These are phyloP conservation scores for Solanum chacoense DNA, from an alignment of 305 asterid species.

Conservation along the genomic window DNA sequence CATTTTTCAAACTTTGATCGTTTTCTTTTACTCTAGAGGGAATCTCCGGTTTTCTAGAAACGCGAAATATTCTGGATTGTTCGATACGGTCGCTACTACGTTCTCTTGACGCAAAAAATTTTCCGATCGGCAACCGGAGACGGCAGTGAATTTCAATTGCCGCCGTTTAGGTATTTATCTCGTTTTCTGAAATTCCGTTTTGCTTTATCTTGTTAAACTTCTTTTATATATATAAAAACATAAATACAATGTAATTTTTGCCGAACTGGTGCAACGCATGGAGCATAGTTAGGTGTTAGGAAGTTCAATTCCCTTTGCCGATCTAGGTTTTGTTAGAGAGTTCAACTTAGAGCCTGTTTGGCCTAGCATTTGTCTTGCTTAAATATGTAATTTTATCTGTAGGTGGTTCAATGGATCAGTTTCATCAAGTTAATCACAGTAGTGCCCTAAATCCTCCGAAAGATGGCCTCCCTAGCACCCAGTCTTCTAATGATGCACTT, in stretches of 20 bases:
- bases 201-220: background rate
- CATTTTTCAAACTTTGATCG: background rate
- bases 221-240: background rate
- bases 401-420: constrained; percentile 1
- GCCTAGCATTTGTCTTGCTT: background rate
- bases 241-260: background rate
- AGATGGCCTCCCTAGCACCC: background rate
- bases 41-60: background rate
- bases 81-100: background rate
- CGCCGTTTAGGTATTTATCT: background rate
- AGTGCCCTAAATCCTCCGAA: constrained; percentile 10
- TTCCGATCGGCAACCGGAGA: background rate
- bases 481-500: background rate
- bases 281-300: background rate
- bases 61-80: background rate
- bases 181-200: background rate
- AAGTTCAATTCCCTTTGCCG: background rate
- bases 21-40: background rate
- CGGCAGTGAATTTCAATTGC: background rate
- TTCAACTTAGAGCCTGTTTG: background rate
- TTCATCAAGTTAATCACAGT: background rate
- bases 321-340: background rate
- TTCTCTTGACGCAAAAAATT: background rate
- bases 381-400: background rate
- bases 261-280: background rate